Conservation (phyloP, 129 eudicot species). For the Lactuca sativa region DNA sequence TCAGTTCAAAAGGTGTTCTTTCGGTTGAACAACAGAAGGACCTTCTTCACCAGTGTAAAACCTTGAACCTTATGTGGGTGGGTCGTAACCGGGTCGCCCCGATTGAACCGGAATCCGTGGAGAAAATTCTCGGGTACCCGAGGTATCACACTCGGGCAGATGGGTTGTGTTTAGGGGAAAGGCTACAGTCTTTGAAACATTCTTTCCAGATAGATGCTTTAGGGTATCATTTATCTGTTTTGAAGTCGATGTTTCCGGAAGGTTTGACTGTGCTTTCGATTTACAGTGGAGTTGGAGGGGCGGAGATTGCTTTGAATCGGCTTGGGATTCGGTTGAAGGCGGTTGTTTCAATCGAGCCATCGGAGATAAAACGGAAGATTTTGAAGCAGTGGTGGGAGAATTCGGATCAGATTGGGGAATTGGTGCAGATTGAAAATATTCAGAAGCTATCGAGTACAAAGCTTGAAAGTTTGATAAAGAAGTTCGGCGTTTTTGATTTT, state of each 20-base stretch:
- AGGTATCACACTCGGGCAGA: constrained; percentile 52
- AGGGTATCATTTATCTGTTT: constrained; percentile 67
- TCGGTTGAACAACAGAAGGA: constrained; percentile 59
- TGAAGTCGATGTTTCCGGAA: constrained; percentile 59
- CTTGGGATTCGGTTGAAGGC: constrained; percentile 70
- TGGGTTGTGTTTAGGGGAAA: constrained; percentile 50
- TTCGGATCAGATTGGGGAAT: constrained; percentile 64
- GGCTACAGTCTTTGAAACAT: constrained; percentile 54
- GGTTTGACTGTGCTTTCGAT: constrained; percentile 74
- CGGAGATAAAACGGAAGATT: constrained; percentile 61
- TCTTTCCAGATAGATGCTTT: constrained; percentile 79
- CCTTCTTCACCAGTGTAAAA: constrained; percentile 56
- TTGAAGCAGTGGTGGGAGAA: constrained; percentile 77
- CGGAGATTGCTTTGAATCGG: constrained; percentile 72
- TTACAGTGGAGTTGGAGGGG: constrained; percentile 86
- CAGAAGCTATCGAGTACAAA: constrained; percentile 56
- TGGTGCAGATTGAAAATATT: constrained; percentile 74
- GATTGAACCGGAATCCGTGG: constrained; percentile 66
- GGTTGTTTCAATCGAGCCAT: constrained; percentile 78
- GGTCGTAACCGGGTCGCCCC: constrained; percentile 61
- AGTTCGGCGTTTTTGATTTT: constrained; percentile 70
- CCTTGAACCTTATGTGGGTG: constrained; percentile 71
- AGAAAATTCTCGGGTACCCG: constrained; percentile 80
- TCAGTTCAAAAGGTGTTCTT: constrained; percentile 50
- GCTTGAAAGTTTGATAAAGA: constrained; percentile 50